Evolutionary conservation across 1,284 basidiomycete genomes (phyloP), one percentile per base, ranked within the genome.

Genomic region (Apiotrichum sp.): DNA sequence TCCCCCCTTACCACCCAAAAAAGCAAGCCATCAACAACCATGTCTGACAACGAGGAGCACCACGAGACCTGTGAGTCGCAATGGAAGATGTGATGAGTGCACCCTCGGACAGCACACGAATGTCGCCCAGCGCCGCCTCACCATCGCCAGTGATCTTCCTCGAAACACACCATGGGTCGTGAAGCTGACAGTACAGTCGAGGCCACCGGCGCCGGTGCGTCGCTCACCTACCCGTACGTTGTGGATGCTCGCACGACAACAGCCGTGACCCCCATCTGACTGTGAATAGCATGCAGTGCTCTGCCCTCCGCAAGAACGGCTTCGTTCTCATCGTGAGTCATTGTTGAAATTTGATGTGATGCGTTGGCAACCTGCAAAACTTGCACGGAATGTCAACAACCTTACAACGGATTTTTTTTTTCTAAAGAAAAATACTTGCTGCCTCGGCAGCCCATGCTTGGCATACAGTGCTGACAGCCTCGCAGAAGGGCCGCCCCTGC

Each of bases 221-320:
- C 92, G 68, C 71, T 80, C 76, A 95, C 92, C 77, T 93, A 78
- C 83, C 72, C 72, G 54, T 55, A 50, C 36, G 47, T 44, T 16
- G 10, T 41, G 40, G n/a, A 10, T 14, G 10, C 6, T 14, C 13
- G 44, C 44, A n/a, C 22, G 22, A 22, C 22, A 22, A 10, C 29
- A 33, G 16, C 11, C 9, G 13, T 32, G 32, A 13, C 22, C 31
- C 31, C 13, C 44, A 31, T 34, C 44, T 46, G n/a, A 46, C 44
- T 11, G 35, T 14, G 10, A 44, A 35, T 16, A 41, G 39, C 45
- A 22, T 88, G 87, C 92, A 97, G 83, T 98, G 96, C 82, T 98
- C 95, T 77, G 92, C 93, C 71, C 88, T 98, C 68, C 88, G 83
- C 70, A 84, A 84, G 81, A 80, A 79, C 81, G 93, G 95, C 53